Base-by-base conservation (phyloP, 345 rosid species). In the Hirschfeldia incana region DNA sequence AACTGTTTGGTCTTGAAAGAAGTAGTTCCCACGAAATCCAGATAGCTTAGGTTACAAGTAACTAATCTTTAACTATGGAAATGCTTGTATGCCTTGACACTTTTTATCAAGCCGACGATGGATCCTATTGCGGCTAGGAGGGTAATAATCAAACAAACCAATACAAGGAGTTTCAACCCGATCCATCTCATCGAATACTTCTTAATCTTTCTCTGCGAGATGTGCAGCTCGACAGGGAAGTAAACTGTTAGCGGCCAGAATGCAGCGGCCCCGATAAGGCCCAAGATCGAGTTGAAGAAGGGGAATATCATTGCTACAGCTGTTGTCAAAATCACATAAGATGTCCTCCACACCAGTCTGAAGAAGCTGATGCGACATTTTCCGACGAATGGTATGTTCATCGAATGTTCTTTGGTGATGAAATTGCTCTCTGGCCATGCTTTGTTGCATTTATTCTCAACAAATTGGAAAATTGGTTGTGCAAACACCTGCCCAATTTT, bases 191-290 rank as follows among this genome's bases (percentile, higher is more conserved):
- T 59, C 0, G 94, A 89, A 79, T 61, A 90, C 82, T 79, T 90
- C 28, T 46, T 76, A 17, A 90, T 60, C 60, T 85, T 87, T 9
- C 84, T 7, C 55, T 89, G 81, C 0, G 88, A 87, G 1, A 94
- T 90, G 88, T 91, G 86, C 94, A 94, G 90, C 82, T 92, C 91
- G 21, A 91, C 77, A 0, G 98, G 98, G 34, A 94, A 92, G 77
- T 90, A 91, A 10, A 94, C 97, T 0, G 98, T 88, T 37, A 94
- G 76, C 2, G 98, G 97, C 94, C 97, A 94, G 76, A 94, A 94
- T 1, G 87, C 78, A 1, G 81, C 79, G 0, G 97, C 94, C n/a
- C 98, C 98, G 0, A 94, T 77, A 13, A 94, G 88, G 10, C 97
- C 97, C 44, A 92, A 65, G 72, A 92, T 87, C 61, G 87, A 86